A percentile compares a stretch with the other conserved stretches of the same genome.
Conservation (phyloP, 192 early-diverging fungal species). For the Polychytrium aggregatum region DNA sequence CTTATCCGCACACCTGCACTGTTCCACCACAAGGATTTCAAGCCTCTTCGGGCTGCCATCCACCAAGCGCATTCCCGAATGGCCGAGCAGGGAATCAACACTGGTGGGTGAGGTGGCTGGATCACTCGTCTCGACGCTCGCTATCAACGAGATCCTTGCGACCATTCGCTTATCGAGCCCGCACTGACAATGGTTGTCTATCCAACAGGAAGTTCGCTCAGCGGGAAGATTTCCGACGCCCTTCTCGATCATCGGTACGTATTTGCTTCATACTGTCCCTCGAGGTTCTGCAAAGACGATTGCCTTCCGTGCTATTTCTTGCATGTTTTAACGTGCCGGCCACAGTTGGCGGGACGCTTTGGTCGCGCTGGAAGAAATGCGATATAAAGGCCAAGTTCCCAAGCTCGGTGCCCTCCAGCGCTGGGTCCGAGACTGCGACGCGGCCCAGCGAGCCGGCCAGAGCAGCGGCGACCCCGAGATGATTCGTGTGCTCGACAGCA, state of each 20-base stretch:
- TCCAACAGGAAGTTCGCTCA: too few species aligned
- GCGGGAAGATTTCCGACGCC: too few species aligned
- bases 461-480: conserved; percentile 29
- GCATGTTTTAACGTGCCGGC: conserved; percentile 34
- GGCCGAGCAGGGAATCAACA: too few species aligned
- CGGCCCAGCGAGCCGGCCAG: conserved; percentile 35
- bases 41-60: conserved; percentile 36
- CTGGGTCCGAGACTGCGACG: conserved; percentile 64
- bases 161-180: too few species aligned
- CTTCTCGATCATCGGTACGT: conserved; percentile 25
- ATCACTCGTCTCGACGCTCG: too few species aligned
- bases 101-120: too few species aligned
- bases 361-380: conserved; percentile 38
- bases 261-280: neutral
- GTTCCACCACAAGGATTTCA: conserved; percentile 36
- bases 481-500: conserved; percentile 47
- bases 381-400: conserved; percentile 26
- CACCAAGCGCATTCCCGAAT: conserved; percentile 31
- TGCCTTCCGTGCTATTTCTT: conserved; percentile 34
- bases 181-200: too few species aligned
- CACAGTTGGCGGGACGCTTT: conserved; percentile 51
- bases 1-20: conserved; percentile 32
- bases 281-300: conserved; percentile 2
- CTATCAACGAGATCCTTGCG: too few species aligned
- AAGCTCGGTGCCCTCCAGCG: conserved; percentile 53